These are phyloP conservation scores for Microdochium bolleyi DNA, from an alignment of 2,329 filamentous ascomycete species.

Conservation along the genomic window DNA sequence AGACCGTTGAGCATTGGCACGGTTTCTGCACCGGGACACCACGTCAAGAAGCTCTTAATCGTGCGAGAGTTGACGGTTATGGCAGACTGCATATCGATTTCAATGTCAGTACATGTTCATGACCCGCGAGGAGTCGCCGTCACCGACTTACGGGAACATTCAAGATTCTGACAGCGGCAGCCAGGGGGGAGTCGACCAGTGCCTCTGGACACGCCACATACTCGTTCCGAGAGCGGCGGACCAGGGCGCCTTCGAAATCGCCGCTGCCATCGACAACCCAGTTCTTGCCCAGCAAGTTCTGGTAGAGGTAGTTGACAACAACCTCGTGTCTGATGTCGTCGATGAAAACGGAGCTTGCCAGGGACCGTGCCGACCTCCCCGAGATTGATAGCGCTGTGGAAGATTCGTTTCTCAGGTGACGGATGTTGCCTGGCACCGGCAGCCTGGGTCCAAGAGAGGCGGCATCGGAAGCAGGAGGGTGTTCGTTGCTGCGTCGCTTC, in stretches of 20 bases:
- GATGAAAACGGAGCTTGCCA: constrained; percentile 45
- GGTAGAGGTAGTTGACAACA: constrained; percentile 77
- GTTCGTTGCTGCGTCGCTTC: too few species aligned
- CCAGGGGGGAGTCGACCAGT: constrained; percentile 54
- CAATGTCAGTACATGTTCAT: not conserved
- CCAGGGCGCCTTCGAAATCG: constrained; percentile 62
- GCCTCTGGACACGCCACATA: constrained; percentile 68
- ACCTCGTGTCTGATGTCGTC: constrained; percentile 75
- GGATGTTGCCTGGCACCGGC: not conserved
- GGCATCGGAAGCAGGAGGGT: too few species aligned
- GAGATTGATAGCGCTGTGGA: constrained; percentile 30
- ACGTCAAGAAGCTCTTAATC: constrained; percentile 70
- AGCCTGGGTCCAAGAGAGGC: too few species aligned
- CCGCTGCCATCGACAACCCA: constrained; percentile 37
- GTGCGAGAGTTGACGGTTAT: constrained; percentile 77
- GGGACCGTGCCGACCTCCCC: constrained; percentile 34
- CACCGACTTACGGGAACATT: constrained; percentile 55
- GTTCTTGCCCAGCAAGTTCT: constrained; percentile 74
- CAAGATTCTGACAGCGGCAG: constrained; percentile 55
- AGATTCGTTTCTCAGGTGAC: not conserved
- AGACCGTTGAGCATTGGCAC: constrained; percentile 71
- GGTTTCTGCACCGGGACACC: constrained; percentile 64
- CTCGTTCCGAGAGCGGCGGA: constrained; percentile 58
- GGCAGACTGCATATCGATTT: constrained; percentile 43
- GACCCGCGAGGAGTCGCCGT: not conserved